These are phyloP conservation scores for Lichtheimia hyalospora DNA, from an alignment of 371 early-diverging fungal species.

Conservation along the genomic window DNA sequence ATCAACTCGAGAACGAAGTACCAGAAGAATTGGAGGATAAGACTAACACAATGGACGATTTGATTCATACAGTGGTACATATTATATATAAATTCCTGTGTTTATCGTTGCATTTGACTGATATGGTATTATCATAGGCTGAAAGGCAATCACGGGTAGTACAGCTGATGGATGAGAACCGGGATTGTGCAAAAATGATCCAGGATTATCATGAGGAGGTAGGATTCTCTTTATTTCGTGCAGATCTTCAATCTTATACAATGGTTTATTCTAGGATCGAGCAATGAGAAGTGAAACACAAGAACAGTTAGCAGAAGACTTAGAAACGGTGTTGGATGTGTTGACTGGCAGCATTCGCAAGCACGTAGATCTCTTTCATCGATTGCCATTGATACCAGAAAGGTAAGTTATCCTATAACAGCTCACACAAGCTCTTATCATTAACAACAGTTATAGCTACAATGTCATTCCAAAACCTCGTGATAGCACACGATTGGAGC, in stretches of 20 bases:
- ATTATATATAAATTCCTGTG: no score
- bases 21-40: not conserved
- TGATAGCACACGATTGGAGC: constrained; percentile 8
- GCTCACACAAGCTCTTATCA: not conserved
- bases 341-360: not conserved
- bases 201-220: not conserved
- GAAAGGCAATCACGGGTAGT: not conserved
- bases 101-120: no score
- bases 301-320: not conserved
- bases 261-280: not conserved
- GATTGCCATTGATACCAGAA: not conserved
- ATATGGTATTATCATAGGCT: no score
- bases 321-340: not conserved
- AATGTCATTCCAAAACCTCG: not conserved
- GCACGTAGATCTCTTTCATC: constrained; percentile 6
- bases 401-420: not conserved
- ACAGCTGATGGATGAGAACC: constrained; percentile 1
- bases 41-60: not conserved
- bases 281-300: not conserved
- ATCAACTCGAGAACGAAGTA: not conserved
- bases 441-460: not conserved
- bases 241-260: not conserved
- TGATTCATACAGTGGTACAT: not conserved
- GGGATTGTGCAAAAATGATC: not conserved
- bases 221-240: no score